Evolutionary conservation across 2,329 filamentous ascomycete genomes (phyloP), one percentile per base, ranked within the genome.

Genomic region (Ophiosphaerella herpotricha): DNA sequence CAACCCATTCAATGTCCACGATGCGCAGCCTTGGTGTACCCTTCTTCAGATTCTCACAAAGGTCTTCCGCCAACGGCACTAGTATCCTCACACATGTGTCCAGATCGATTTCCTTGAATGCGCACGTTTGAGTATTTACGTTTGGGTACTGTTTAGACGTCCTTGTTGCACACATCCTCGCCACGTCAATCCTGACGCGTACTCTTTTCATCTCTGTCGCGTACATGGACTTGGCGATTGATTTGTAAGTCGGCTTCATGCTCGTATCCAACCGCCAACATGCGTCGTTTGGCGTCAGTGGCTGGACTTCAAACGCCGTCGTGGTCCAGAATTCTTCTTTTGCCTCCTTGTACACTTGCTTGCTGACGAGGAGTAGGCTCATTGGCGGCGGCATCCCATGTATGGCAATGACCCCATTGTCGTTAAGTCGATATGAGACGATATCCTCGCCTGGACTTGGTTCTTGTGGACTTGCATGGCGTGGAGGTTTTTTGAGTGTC

Each of bases 1-100:
- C 56, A 8, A 43, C 29, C 48, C 56, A 59, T 16, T 50, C 46
- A 4, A 59, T 33, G n/a, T 46, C 35, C 8, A 57, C 21, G 16
- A 39, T 35, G 31, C 38, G 46, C 39, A 59, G 33, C n/a, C 14
- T 35, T 21, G 39, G 41, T 11, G 43, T 43, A 26, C 40, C 35
- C 33, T 44, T 42, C 39, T 35, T n/a, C 14, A 54, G 21, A 6
- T 43, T 43, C 2, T 41, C 14, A 26, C 46, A 55, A 26, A 59
- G 43, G 12, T 33, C n/a, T 24, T 48, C 31, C 8, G 46, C 46
- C 18, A 33, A 37, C 12, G 23, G 16, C 14, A 23, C 13, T 14
- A 58, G 26, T 21, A 32, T 40, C 13, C 23, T 13, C 6, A 47
- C 33, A 38, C 52, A 58, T 14, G 34, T 32, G 14, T 38, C 31